These are phyloP conservation scores for Bacidia rubella DNA, from an alignment of 495 filamentous ascomycete genomes.

Conservation along the genomic window DNA sequence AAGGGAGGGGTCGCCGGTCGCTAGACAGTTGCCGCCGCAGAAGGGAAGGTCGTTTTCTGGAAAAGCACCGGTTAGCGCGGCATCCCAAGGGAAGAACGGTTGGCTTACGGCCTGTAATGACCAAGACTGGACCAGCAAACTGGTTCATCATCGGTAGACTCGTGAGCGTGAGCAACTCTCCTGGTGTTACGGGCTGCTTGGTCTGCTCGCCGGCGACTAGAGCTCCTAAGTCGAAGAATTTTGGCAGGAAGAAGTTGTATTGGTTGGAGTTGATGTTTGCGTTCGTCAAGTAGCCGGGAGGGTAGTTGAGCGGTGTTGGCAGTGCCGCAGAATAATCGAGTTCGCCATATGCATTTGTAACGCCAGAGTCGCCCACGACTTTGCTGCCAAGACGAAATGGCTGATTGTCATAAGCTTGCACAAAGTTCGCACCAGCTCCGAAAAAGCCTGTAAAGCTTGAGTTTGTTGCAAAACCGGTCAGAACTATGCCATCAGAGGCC, in stretches of 20 bases:
- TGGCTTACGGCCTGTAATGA: constrained; percentile 29
- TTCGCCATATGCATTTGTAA: background rate
- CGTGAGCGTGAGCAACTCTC: constrained; percentile 34
- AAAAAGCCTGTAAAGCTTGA: constrained; percentile 24
- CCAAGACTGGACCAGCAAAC: constrained; percentile 34
- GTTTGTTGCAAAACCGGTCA: constrained; percentile 43
- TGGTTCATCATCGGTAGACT: constrained; percentile 18
- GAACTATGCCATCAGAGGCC: constrained; percentile 40
- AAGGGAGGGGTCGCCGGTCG: constrained; percentile 21
- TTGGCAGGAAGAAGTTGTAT: constrained; percentile 34
- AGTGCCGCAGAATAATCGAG: background rate
- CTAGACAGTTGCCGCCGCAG: constrained; percentile 39
- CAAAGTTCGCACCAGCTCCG: constrained; percentile 30
- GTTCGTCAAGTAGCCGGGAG: constrained; percentile 35
- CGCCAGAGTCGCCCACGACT: background rate
- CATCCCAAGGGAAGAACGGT: background rate
- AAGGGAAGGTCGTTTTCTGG: constrained; percentile 34
- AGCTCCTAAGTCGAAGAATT: constrained; percentile 33
- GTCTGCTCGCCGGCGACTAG: constrained; percentile 26
- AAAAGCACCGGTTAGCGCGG: background rate
- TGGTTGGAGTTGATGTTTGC: constrained; percentile 24
- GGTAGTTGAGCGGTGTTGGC: constrained; percentile 6
- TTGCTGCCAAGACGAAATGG: constrained; percentile 24
- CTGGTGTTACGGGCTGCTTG: constrained; percentile 37
- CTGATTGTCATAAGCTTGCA: constrained; percentile 32